phyloP scores from a whole-genome alignment of 257 asterid species.

The Handroanthus guayacan region DNA sequence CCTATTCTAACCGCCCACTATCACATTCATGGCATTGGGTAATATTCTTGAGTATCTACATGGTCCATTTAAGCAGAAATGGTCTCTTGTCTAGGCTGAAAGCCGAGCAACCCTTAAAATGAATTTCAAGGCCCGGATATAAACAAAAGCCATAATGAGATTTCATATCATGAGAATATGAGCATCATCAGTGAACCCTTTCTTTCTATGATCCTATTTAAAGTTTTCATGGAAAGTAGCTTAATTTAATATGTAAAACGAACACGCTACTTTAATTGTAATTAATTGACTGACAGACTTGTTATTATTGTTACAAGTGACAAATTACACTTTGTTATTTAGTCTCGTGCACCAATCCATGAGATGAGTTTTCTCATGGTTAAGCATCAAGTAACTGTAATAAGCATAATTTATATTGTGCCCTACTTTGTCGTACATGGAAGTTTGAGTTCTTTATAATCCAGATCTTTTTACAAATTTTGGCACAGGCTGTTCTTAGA shows the following conservation, averaged over 20 bases:
- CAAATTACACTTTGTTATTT: background rate
- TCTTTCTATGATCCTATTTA: background rate
- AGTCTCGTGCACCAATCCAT: background rate
- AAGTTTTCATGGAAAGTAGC: background rate
- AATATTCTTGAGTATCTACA: background rate
- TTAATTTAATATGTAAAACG: background rate
- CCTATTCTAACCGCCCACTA: no score
- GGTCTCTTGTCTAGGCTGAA: background rate
- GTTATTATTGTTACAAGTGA: background rate
- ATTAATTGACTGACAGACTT: background rate
- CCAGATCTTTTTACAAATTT: conserved; percentile 2
- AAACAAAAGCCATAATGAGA: background rate
- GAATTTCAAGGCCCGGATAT: background rate
- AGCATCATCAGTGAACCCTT: background rate
- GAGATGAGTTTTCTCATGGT: conserved; percentile 8
- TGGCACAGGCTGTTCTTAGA: conserved; percentile 88
- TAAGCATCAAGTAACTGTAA: conserved; percentile 9
- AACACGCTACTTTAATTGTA: background rate
- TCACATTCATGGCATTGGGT: background rate
- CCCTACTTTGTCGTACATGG: background rate
- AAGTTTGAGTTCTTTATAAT: conserved; percentile 31
- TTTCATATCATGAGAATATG: background rate
- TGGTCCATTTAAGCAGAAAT: background rate
- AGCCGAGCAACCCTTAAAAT: background rate
- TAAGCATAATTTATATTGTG: background rate